Conservation (phyloP, 345 rosid genomes). For the Gossypium thurberi region DNA sequence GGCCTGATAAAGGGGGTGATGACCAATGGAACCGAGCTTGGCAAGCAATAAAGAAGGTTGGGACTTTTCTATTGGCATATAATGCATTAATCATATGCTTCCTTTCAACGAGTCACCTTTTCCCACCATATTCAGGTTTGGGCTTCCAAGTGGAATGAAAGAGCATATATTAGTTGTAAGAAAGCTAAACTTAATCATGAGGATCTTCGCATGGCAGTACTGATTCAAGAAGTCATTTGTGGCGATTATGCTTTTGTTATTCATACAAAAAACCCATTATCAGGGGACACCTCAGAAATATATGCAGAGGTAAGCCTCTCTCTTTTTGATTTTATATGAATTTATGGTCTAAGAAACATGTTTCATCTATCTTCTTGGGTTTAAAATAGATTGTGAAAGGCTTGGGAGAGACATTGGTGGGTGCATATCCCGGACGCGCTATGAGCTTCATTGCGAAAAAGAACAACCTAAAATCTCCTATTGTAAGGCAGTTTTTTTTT, state of each 20-base stretch:
- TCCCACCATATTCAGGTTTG: slow-evolving; percentile 26
- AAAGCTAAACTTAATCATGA: slow-evolving; percentile 31
- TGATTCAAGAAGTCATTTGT: slow-evolving; percentile 37
- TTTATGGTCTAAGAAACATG: background rate
- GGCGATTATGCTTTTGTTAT: slow-evolving; percentile 43
- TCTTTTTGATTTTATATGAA: background rate
- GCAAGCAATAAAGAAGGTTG: slow-evolving; percentile 40
- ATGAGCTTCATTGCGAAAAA: slow-evolving; percentile 36
- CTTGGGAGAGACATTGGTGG: slow-evolving; percentile 39
- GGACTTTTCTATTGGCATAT: background rate
- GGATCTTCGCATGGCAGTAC: slow-evolving; percentile 31
- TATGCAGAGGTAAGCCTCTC: slow-evolving; percentile 31
- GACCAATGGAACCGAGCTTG: slow-evolving; percentile 32
- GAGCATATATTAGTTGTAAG: slow-evolving; percentile 33
- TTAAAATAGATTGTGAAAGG: slow-evolving; percentile 38
- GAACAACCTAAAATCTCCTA: slow-evolving; percentile 27
- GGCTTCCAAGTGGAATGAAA: slow-evolving; percentile 51
- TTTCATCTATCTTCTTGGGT: background rate
- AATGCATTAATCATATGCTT: background rate
- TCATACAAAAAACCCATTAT: slow-evolving; percentile 36
- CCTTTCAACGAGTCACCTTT: background rate
- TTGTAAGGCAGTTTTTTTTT: slow-evolving; percentile 20
- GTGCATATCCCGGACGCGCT: slow-evolving; percentile 36
- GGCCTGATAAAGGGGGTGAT: slow-evolving; percentile 34
- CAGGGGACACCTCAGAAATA: slow-evolving; percentile 36